Conservation (phyloP, 106 monocot genomes). For the Agapanthus africanus region DNA sequence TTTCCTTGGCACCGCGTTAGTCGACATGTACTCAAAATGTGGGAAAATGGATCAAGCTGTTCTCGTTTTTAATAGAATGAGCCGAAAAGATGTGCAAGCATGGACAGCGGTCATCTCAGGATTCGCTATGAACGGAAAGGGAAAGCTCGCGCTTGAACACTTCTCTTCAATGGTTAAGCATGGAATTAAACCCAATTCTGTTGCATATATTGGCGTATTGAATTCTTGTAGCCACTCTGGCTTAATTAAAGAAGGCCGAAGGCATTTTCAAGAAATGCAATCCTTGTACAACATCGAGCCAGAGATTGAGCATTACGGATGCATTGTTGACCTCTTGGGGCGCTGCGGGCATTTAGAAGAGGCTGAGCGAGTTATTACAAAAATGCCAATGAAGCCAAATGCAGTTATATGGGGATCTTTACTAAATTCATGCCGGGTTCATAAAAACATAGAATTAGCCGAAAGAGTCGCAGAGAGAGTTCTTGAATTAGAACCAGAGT, state of each 20-base stretch:
- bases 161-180: constrained; percentile 46
- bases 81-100: constrained; percentile 34
- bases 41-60: constrained; percentile 57
- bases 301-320: constrained; percentile 86
- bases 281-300: constrained; percentile 37
- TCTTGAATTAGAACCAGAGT: constrained; percentile 43
- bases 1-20: constrained; percentile 45
- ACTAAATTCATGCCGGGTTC: constrained; percentile 55
- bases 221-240: constrained; percentile 85
- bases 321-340: constrained; percentile 70
- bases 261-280: constrained; percentile 57
- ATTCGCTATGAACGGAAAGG: constrained; percentile 63
- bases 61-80: constrained; percentile 44
- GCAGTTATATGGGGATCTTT: constrained; percentile 63
- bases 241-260: constrained; percentile 36
- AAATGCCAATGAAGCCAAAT: constrained; percentile 69
- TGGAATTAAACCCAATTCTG: constrained; percentile 49
- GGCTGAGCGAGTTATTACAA: constrained; percentile 50
- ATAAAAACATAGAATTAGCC: constrained; percentile 40
- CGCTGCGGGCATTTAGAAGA: constrained; percentile 47
- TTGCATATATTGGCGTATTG: constrained; percentile 56
- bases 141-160: constrained; percentile 40
- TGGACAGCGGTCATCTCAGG: constrained; percentile 64
- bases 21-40: constrained; percentile 91
- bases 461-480: constrained; percentile 36